phyloP scores from a whole-genome alignment of 495 filamentous ascomycete species.

The Lindgomyces ingoldianus region DNA sequence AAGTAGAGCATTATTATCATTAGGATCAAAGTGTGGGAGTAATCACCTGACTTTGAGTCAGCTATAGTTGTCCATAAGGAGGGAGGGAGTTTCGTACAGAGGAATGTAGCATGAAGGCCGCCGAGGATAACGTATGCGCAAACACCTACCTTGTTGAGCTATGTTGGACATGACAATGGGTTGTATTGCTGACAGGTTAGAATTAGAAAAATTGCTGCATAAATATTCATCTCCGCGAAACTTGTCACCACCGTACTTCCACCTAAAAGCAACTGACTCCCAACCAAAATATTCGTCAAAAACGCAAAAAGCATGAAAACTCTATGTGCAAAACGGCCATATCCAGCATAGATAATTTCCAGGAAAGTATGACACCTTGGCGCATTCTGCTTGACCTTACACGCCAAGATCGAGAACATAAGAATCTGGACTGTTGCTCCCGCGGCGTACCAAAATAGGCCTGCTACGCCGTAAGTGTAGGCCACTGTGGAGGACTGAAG shows the following conservation, averaged over 20 bases:
- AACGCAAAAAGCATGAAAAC: conserved; percentile 40
- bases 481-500: conserved; percentile 34
- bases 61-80: background rate
- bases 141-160: conserved; percentile 22
- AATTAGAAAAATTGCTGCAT: conserved; percentile 41
- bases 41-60: conserved; percentile 19
- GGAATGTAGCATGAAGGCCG: conserved; percentile 40
- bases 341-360: conserved; percentile 38
- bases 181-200: conserved; percentile 20
- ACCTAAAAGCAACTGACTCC: conserved; percentile 38
- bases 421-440: conserved; percentile 45
- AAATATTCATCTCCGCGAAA: conserved; percentile 41
- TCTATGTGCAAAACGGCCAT: conserved; percentile 35
- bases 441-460: conserved; percentile 38
- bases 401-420: conserved; percentile 39
- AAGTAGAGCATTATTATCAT: conserved; percentile 41
- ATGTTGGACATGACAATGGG: background rate
- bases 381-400: conserved; percentile 40
- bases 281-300: conserved; percentile 40
- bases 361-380: conserved; percentile 40
- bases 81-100: conserved; percentile 9
- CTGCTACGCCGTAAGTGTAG: conserved; percentile 26
- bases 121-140: conserved; percentile 40
- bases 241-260: conserved; percentile 39
- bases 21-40: conserved; percentile 39